A percentile compares a stretch with the other conserved stretches of the same genome.
Evolutionary conservation across 495 filamentous ascomycete species (phyloP).

Genomic region (Darksidea phi): DNA sequence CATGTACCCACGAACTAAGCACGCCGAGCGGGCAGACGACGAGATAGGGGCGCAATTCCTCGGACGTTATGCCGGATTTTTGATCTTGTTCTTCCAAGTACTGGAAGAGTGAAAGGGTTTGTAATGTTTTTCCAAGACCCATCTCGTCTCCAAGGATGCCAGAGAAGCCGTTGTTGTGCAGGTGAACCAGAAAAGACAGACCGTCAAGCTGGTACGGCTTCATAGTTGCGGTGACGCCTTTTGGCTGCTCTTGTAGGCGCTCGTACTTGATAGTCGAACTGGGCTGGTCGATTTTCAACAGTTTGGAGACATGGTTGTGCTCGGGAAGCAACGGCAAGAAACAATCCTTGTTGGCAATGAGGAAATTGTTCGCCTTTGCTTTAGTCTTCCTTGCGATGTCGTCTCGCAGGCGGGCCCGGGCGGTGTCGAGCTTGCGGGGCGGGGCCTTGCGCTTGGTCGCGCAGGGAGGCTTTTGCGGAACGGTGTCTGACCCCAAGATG

Average conservation of each 20-base stretch:
- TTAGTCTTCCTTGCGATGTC: conserved; percentile 51
- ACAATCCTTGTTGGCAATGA: conserved; percentile 52
- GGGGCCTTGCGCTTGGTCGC: background rate
- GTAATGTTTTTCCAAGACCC: conserved; percentile 64
- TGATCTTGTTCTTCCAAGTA: conserved; percentile 47
- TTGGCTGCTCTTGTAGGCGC: conserved; percentile 51
- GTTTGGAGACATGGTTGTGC: conserved; percentile 54
- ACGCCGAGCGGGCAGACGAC: conserved; percentile 62
- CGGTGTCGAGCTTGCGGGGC: conserved; percentile 35
- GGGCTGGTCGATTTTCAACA: conserved; percentile 35
- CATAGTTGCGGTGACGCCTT: conserved; percentile 52
- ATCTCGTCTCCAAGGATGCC: conserved; percentile 63
- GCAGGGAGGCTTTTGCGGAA: background rate
- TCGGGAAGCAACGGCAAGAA: conserved; percentile 56
- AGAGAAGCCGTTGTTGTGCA: conserved; percentile 59
- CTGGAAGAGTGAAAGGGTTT: conserved; percentile 59
- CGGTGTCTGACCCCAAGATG: conserved; percentile 24
- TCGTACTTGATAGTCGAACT: conserved; percentile 45
- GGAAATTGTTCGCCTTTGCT: conserved; percentile 51
- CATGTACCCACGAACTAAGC: conserved; percentile 56
- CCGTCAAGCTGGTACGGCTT: conserved; percentile 66
- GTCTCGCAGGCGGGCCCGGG: conserved; percentile 48
- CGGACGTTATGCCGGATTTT: conserved; percentile 12
- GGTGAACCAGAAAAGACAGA: conserved; percentile 59
- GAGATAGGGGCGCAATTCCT: conserved; percentile 53